Evolutionary conservation across 2,329 filamentous ascomycete species (phyloP).

Genomic region (Aspergillus glaucus): DNA sequence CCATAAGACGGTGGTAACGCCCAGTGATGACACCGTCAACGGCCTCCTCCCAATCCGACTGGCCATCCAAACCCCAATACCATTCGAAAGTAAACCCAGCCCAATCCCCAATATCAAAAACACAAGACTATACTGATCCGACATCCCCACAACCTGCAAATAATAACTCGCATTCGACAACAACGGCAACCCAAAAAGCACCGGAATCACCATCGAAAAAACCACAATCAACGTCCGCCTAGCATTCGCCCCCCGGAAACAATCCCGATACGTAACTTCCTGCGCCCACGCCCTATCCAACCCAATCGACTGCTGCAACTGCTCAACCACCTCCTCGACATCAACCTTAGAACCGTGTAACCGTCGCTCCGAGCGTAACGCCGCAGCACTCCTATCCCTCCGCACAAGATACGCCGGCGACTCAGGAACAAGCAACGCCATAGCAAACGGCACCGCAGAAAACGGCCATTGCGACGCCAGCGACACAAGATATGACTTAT

Average conservation of each 20-base stretch:
- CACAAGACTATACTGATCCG: constrained; percentile 27
- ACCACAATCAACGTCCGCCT: constrained; percentile 27
- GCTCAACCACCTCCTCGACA: constrained; percentile 25
- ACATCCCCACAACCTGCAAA: constrained; percentile 30
- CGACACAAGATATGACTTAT: constrained; percentile 23
- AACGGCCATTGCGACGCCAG: constrained; percentile 22
- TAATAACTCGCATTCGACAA: constrained; percentile 41
- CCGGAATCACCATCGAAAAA: constrained; percentile 39
- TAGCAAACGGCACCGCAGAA: constrained; percentile 35
- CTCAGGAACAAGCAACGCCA: constrained; percentile 45
- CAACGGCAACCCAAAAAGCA: constrained; percentile 43
- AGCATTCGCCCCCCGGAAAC: constrained; percentile 18
- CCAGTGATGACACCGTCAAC: constrained; percentile 23
- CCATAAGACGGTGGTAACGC: constrained; percentile 35
- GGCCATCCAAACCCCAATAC: constrained; percentile 40
- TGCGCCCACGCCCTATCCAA: constrained; percentile 43
- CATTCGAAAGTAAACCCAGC: constrained; percentile 42
- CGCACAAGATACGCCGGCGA: constrained; percentile 47
- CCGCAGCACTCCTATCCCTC: constrained; percentile 34
- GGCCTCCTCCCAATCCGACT: constrained; percentile 36
- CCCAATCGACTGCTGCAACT: constrained; percentile 39
- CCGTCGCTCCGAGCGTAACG: constrained; percentile 40
- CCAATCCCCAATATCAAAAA: constrained; percentile 44
- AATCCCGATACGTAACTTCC: constrained; percentile 22
- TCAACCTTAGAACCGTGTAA: constrained; percentile 41